These are phyloP conservation scores for Fagopyrum tataricum DNA, from an alignment of 148 eudicot species.

Conservation along the genomic window DNA sequence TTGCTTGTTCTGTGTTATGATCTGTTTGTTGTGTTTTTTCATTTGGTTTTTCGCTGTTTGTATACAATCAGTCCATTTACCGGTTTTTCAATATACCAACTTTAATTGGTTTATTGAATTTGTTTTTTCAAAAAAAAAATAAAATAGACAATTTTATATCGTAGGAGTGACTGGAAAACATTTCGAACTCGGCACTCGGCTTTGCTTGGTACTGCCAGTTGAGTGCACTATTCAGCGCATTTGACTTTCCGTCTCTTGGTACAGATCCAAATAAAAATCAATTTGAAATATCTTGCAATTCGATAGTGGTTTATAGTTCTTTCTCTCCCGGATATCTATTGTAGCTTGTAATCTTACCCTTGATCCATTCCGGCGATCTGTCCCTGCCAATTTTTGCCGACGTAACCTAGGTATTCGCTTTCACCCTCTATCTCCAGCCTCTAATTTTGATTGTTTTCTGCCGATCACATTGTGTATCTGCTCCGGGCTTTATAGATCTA, in stretches of 20 bases:
- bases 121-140: too few relatives aligned
- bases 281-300: neutral
- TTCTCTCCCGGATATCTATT: neutral
- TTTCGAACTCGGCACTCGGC: too few relatives aligned
- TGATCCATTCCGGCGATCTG: neutral
- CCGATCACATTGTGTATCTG: constrained; percentile 9
- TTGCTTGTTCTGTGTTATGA: too few relatives aligned
- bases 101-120: too few relatives aligned
- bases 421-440: neutral
- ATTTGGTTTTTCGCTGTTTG: too few relatives aligned
- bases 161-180: too few relatives aligned
- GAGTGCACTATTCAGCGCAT: neutral
- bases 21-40: too few relatives aligned
- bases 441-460: neutral
- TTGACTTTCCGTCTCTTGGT: constrained; percentile 2
- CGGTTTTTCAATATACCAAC: too few relatives aligned
- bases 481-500: neutral
- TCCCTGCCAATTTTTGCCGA: neutral
- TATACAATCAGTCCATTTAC: too few relatives aligned
- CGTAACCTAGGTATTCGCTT: constrained; percentile 7
- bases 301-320: neutral
- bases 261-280: neutral
- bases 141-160: too few relatives aligned
- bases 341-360: neutral
- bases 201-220: neutral